Percentiles rank a stretch among this genome's conserved stretches.
Evolutionary conservation across 108 stramenopile genomes (phyloP).

Genomic region (Cyclotella choctawhatcheeana): DNA sequence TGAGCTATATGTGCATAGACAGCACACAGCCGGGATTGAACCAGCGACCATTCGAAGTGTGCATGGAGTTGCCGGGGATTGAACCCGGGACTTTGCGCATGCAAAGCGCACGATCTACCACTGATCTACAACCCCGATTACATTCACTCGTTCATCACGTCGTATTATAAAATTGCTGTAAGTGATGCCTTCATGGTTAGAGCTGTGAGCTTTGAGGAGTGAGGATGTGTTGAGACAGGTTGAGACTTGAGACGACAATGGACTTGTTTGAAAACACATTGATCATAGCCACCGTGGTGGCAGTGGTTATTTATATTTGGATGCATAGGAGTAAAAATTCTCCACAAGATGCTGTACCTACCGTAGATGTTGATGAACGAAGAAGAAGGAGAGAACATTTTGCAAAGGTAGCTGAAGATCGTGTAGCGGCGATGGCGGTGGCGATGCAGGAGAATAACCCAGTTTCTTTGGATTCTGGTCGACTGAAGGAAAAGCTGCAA

Average conservation of each 20-base stretch:
- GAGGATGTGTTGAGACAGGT: no score
- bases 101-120: slow-evolving; percentile 49
- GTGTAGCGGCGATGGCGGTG: background rate
- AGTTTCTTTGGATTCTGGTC: no score
- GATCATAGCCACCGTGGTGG: background rate
- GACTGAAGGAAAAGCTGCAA: no score
- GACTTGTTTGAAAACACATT: background rate
- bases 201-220: no score
- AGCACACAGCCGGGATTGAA: slow-evolving; percentile 71
- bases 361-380: background rate
- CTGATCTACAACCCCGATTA: slow-evolving; percentile 37
- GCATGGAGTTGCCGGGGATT: slow-evolving; percentile 49
- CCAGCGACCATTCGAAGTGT: slow-evolving; percentile 67
- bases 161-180: no score
- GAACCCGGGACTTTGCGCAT: slow-evolving; percentile 53
- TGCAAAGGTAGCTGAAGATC: slow-evolving; percentile 2
- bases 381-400: background rate
- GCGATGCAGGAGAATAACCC: no score
- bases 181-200: no score
- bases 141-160: no score
- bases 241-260: no score
- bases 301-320: background rate
- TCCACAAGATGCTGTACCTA: background rate
- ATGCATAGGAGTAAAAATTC: background rate
- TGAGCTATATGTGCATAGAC: slow-evolving; percentile 57